Evolutionary conservation across 208 protist species (phyloP).

Genomic region (Trypanosoma caninum): DNA sequence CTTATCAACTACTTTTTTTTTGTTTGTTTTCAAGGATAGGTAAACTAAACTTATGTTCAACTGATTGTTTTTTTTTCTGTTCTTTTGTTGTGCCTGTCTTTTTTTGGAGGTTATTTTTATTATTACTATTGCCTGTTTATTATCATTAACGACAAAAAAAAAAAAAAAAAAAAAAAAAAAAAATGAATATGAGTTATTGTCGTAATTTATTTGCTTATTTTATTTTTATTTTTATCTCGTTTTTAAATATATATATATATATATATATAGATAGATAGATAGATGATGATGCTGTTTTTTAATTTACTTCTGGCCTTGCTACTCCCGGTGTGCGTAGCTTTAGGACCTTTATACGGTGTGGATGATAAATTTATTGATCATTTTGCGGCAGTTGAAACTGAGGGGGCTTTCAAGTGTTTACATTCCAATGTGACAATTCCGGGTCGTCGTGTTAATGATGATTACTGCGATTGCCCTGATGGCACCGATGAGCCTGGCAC

Average conservation of each 20-base stretch:
- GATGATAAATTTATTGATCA: constrained; percentile 13
- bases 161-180: constrained; percentile 9
- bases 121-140: constrained; percentile 5
- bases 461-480: constrained; percentile 95
- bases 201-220: not conserved
- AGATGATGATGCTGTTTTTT: not conserved
- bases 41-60: not conserved
- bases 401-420: constrained; percentile 39
- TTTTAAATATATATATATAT: constrained; percentile 15
- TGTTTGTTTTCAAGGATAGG: not conserved
- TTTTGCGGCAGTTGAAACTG: constrained; percentile 23
- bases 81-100: constrained; percentile 5
- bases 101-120: constrained; percentile 6
- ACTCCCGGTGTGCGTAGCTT: not conserved
- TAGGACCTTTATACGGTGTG: constrained; percentile 27
- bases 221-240: constrained; percentile 7
- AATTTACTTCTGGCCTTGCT: not conserved
- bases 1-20: constrained; percentile 1
- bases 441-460: constrained; percentile 87
- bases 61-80: constrained; percentile 11
- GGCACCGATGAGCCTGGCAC: constrained; percentile 94
- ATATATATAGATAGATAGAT: constrained; percentile 1
- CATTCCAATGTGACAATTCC: constrained; percentile 45
- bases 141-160: not conserved
- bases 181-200: not conserved